Percentiles rank a stretch among this genome's conserved stretches.
Conservation (phyloP, 441 rosid genomes). For the Biscutella laevigata region DNA sequence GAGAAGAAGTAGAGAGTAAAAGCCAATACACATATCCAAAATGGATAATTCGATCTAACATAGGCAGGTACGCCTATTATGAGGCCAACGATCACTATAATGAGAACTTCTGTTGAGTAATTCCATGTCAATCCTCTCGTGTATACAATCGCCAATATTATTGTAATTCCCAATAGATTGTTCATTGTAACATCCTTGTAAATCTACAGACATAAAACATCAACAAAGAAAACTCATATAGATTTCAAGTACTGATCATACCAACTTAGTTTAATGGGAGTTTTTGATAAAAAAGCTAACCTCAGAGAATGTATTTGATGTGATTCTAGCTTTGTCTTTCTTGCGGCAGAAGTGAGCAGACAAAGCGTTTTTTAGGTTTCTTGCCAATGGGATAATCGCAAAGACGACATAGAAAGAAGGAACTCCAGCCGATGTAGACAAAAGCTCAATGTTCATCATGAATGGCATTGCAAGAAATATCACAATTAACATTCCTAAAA, state of each 20-base stretch:
- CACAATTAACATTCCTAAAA: constrained; percentile 28
- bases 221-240: too few relatives aligned
- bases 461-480: constrained; percentile 35
- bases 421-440: constrained; percentile 35
- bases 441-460: constrained; percentile 29
- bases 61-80: constrained; percentile 39
- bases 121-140: constrained; percentile 41
- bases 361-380: constrained; percentile 36
- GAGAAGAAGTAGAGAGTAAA: constrained; percentile 47
- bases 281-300: constrained; percentile 17
- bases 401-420: constrained; percentile 43
- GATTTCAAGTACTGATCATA: too few relatives aligned
- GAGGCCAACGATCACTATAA: constrained; percentile 39
- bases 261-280: not conserved
- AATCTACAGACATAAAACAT: constrained; percentile 26
- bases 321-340: constrained; percentile 31
- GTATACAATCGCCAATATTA: constrained; percentile 41
- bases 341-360: constrained; percentile 33
- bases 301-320: constrained; percentile 48
- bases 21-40: constrained; percentile 47
- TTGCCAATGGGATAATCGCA: constrained; percentile 37
- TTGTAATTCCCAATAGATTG: constrained; percentile 39
- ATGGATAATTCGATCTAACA: constrained; percentile 32
- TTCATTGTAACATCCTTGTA: constrained; percentile 56
- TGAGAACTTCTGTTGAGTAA: constrained; percentile 47